These are phyloP conservation scores for Aspergillus vadensis DNA, from an alignment of 2,329 filamentous ascomycete species.

Conservation along the genomic window DNA sequence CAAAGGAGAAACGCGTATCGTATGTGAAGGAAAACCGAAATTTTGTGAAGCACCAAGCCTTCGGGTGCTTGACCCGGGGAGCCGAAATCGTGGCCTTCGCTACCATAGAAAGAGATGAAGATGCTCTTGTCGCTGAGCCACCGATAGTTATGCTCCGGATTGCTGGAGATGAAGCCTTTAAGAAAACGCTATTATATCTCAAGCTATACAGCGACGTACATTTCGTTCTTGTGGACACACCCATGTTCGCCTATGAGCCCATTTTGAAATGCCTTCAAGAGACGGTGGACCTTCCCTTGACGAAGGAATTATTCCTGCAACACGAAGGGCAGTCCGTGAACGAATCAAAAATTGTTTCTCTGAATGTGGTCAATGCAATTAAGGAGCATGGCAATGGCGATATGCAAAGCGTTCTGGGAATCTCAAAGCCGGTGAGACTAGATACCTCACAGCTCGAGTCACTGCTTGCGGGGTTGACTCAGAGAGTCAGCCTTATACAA, in stretches of 20 bases:
- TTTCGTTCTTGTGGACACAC: slow-evolving; percentile 64
- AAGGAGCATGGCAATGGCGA: slow-evolving; percentile 23
- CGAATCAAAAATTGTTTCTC: slow-evolving; percentile 16
- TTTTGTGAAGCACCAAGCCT: slow-evolving; percentile 61
- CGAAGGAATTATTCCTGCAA: slow-evolving; percentile 53
- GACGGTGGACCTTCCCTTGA: slow-evolving; percentile 58
- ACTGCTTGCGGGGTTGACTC: slow-evolving; percentile 56
- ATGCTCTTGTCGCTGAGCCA: slow-evolving; percentile 44
- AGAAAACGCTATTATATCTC: slow-evolving; percentile 51
- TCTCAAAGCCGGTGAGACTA: slow-evolving; percentile 39
- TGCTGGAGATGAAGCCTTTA: slow-evolving; percentile 48
- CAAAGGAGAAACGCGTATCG: slow-evolving; percentile 38
- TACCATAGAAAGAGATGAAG: slow-evolving; percentile 55
- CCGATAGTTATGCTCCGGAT: slow-evolving; percentile 58
- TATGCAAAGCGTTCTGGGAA: slow-evolving; percentile 35
- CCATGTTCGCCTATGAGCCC: slow-evolving; percentile 70
- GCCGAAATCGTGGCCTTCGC: slow-evolving; percentile 62
- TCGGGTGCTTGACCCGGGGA: slow-evolving; percentile 61
- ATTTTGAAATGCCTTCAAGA: slow-evolving; percentile 62
- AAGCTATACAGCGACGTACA: slow-evolving; percentile 37
- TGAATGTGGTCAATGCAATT: slow-evolving; percentile 20
- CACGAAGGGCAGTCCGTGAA: slow-evolving; percentile 15
- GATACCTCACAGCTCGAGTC: slow-evolving; percentile 61
- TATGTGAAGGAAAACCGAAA: slow-evolving; percentile 52
- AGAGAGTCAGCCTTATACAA: slow-evolving; percentile 64